Base-by-base conservation (phyloP, 2,329 filamentous ascomycete species). In the Corinectria fuckeliana region DNA sequence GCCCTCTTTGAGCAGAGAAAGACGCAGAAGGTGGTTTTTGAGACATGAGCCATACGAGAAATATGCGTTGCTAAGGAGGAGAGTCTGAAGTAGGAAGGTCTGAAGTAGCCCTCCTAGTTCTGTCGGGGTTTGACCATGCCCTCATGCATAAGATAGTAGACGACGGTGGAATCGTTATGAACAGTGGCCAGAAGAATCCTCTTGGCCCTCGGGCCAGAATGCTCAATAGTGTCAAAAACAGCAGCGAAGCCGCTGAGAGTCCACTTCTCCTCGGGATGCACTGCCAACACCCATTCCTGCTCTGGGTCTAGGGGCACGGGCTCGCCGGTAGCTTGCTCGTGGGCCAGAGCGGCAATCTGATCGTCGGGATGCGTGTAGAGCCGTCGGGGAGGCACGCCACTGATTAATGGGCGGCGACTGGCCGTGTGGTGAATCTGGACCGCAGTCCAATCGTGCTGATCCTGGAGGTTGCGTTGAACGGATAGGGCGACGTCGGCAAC, bases 61-160 rank as follows among this genome's bases (percentile, higher is more conserved):
- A 26, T 20, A 9, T 9, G 42, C n/a, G 42, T 10, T 10, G n/a
- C 16, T 8, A 25, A 25, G 7, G 32, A 7, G n/a, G n/a, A 11
- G 9, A 16, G n/a, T 5, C 8, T 83, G n/a, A n/a, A n/a, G n/a
- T n/a, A n/a, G n/a, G n/a, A n/a, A n/a, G n/a, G n/a, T n/a, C n/a
- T n/a, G n/a, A n/a, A n/a, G n/a, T n/a, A n/a, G n/a, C n/a, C n/a
- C n/a, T n/a, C n/a, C n/a, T 78, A 94, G 73, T 95, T 95, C 74
- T 94, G 91, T 57, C 91, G 82, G 21, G 91, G 91, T 79, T 94
- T 95, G 52, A 94, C 90, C 64, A 93, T 87, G n/a, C 91, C 91
- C 74, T 94, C 91, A 69, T 94, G 91, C 74, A 94, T 86, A 63
- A 93, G 83, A 72, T 95, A 95, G 76, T 94, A 95, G 38, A 92